Conservation (phyloP, 2,329 filamentous ascomycete species). For the Aspergillus caelatus region DNA sequence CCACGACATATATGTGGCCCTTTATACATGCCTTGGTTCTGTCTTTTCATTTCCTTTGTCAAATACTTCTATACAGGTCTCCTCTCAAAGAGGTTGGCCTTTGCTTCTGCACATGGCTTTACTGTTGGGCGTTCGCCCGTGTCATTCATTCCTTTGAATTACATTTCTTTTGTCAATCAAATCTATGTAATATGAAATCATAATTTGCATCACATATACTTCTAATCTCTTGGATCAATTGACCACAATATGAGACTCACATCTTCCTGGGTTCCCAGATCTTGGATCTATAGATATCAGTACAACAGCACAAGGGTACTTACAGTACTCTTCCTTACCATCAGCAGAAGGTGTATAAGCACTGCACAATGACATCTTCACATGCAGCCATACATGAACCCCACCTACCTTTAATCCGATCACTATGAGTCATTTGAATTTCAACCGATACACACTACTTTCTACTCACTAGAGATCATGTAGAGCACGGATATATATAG, state of each 20-base stretch:
- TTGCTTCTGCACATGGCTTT: conserved; percentile 1
- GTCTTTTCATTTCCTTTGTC: conserved; percentile 9
- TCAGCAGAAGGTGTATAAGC: background rate
- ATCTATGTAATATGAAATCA: conserved; percentile 5
- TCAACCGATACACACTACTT: background rate
- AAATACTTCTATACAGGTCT: conserved; percentile 6
- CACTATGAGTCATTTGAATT: background rate
- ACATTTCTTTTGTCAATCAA: conserved; percentile 15
- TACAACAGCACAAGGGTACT: no score
- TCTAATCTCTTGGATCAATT: background rate
- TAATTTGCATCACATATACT: conserved; percentile 11
- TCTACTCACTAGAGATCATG: background rate
- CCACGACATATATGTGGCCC: conserved; percentile 14
- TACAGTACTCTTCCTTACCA: background rate
- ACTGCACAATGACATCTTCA: background rate
- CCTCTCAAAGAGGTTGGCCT: background rate
- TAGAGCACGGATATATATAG: background rate
- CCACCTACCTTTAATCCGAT: background rate
- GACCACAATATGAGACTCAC: background rate
- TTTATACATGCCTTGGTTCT: conserved; percentile 10
- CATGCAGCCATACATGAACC: background rate
- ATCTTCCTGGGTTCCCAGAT: background rate
- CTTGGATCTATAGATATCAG: background rate
- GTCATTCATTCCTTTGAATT: conserved; percentile 18
- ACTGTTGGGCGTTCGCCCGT: background rate